These are phyloP conservation scores for Rhizoclosmatium globosum DNA, from an alignment of 192 early-diverging fungal genomes.

Conservation along the genomic window DNA sequence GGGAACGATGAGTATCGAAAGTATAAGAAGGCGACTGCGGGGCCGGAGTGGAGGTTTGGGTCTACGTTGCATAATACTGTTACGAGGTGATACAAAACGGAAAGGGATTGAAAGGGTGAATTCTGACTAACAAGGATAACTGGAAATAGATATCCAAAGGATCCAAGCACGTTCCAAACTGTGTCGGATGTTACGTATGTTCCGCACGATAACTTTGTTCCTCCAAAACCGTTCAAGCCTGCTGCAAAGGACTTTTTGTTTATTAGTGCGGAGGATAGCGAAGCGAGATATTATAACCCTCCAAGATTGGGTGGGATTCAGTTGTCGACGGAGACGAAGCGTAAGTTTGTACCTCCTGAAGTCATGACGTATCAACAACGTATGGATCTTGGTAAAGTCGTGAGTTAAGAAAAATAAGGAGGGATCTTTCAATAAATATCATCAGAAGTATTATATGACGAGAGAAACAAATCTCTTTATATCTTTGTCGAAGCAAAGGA, in stretches of 20 bases:
- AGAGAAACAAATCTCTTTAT: too few species aligned
- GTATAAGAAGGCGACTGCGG: not conserved
- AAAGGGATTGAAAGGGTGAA: too few species aligned
- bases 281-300: not conserved
- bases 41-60: conserved; percentile 28
- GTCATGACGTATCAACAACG: conserved; percentile 22
- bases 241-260: conserved; percentile 9
- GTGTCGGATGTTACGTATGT: conserved; percentile 22
- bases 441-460: too few species aligned
- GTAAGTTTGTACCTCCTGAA: conserved; percentile 26
- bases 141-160: conserved; percentile 18
- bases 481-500: too few species aligned
- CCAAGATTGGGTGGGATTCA: not conserved
- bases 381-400: not conserved
- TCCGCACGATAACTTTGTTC: not conserved
- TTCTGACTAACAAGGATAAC: not conserved
- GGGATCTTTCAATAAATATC: too few species aligned
- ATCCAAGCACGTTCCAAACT: conserved; percentile 21
- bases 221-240: conserved; percentile 9
- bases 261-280: not conserved
- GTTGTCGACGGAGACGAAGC: conserved; percentile 12
- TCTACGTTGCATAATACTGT: conserved; percentile 29
- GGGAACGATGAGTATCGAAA: conserved; percentile 9
- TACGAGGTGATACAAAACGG: conserved; percentile 11
- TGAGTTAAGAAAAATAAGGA: too few species aligned